phyloP scores from a whole-genome alignment of 129 eudicot genomes.

The Tagetes erecta region DNA sequence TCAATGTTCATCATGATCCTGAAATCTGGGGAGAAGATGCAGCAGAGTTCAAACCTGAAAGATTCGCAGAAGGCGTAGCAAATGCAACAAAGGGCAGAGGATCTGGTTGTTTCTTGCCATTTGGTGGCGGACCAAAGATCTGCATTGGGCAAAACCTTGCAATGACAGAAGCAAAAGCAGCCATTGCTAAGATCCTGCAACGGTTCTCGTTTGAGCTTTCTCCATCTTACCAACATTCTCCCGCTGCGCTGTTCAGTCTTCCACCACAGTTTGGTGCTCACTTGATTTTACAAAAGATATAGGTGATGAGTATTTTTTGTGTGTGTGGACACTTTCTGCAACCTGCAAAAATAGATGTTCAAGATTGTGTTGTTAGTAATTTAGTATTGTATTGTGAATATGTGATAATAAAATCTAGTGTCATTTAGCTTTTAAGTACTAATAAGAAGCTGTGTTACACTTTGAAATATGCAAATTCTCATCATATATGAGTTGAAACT shows the following conservation, averaged over 20 bases:
- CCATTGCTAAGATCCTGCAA: slow-evolving; percentile 34
- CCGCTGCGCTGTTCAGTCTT: slow-evolving; percentile 33
- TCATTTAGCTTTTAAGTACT: background rate
- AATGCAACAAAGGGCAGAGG: slow-evolving; percentile 34
- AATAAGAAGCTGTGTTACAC: background rate
- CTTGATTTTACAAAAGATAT: slow-evolving; percentile 28
- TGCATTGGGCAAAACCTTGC: slow-evolving; percentile 61
- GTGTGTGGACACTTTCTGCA: background rate
- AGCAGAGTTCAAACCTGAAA: slow-evolving; percentile 52
- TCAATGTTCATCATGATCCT: slow-evolving; percentile 41
- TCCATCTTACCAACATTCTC: slow-evolving; percentile 44
- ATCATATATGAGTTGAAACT: slow-evolving; percentile 56
- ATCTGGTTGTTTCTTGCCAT: slow-evolving; percentile 32
- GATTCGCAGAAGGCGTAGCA: slow-evolving; percentile 44
- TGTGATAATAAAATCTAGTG: background rate
- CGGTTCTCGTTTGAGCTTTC: slow-evolving; percentile 39
- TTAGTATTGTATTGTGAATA: background rate
- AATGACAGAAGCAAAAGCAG: slow-evolving; percentile 41
- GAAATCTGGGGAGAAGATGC: slow-evolving; percentile 53
- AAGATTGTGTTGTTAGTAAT: background rate
- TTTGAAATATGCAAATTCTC: background rate
- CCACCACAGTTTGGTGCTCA: slow-evolving; percentile 54
- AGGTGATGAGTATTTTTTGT: slow-evolving; percentile 1
- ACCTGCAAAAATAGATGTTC: background rate
- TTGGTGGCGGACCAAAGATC: slow-evolving; percentile 39